A percentile compares a stretch with the other conserved stretches of the same genome.
These are phyloP conservation scores for Xerocomellus chrysenteron DNA, from an alignment of 768 basidiomycete species.

Conservation along the genomic window DNA sequence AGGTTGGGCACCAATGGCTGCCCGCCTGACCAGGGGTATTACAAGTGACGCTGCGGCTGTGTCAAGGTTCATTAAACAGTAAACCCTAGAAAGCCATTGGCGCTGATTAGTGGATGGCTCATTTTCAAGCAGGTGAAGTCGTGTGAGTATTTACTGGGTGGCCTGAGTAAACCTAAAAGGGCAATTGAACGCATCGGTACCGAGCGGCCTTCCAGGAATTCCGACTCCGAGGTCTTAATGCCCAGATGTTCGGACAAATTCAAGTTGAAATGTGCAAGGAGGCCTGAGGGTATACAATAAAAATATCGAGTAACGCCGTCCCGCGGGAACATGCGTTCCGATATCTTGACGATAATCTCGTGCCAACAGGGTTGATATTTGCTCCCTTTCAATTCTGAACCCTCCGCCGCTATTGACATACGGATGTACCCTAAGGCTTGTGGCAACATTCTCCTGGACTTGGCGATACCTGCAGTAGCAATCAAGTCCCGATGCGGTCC, in stretches of 20 bases:
- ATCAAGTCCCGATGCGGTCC: too few relatives aligned
- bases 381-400: neutral
- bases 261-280: neutral
- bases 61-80: neutral
- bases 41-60: neutral
- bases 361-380: neutral
- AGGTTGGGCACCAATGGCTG: neutral
- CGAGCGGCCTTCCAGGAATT: neutral
- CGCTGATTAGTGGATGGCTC: neutral
- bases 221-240: neutral
- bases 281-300: neutral
- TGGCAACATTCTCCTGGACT: too few relatives aligned
- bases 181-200: neutral
- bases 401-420: neutral
- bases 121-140: neutral
- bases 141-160: neutral
- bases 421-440: too few relatives aligned
- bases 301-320: neutral
- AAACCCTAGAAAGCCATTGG: neutral
- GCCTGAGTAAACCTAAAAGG: slow-evolving; percentile 11
- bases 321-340: neutral
- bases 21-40: neutral
- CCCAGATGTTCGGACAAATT: neutral
- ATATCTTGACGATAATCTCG: neutral
- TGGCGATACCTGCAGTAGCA: too few relatives aligned